Evolutionary conservation across 257 asterid species (phyloP).

Genomic region (Paraleonurus japonicus): DNA sequence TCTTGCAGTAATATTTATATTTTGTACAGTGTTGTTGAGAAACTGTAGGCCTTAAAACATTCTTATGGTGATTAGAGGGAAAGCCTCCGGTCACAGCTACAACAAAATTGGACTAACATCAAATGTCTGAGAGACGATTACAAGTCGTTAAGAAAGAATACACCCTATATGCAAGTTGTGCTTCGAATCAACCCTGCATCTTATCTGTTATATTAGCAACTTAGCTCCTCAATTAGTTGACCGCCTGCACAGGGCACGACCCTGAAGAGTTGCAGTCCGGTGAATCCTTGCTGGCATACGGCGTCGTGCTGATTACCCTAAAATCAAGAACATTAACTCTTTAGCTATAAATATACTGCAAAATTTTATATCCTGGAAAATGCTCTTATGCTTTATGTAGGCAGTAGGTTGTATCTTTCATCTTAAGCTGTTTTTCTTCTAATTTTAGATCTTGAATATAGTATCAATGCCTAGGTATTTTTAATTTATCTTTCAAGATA

Average conservation of each 20-base stretch:
- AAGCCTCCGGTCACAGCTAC: slow-evolving; percentile 16
- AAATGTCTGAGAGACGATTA: background rate
- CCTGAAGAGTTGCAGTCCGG: slow-evolving; percentile 48
- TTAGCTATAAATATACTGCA: background rate
- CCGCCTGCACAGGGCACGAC: slow-evolving; percentile 36
- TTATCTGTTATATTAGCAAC: background rate
- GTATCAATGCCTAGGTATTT: too few relatives aligned
- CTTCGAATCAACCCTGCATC: background rate
- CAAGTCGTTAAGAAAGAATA: slow-evolving; percentile 23
- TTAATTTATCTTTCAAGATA: too few relatives aligned
- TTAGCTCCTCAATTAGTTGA: slow-evolving; percentile 24
- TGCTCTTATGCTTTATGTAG: too few relatives aligned
- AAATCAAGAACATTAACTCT: background rate
- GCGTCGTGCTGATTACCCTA: slow-evolving; percentile 56
- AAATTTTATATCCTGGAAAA: background rate
- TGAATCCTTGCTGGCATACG: slow-evolving; percentile 40
- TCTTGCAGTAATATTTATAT: slow-evolving; percentile 16
- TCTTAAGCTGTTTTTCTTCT: too few relatives aligned
- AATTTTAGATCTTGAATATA: too few relatives aligned
- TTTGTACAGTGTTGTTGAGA: slow-evolving; percentile 21
- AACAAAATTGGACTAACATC: slow-evolving; percentile 26
- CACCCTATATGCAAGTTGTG: slow-evolving; percentile 12
- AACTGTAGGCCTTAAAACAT: slow-evolving; percentile 20
- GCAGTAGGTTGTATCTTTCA: too few relatives aligned
- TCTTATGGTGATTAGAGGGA: slow-evolving; percentile 6